Conservation (phyloP, 805 yeast genomes). For the Starmerella riodocensis region DNA sequence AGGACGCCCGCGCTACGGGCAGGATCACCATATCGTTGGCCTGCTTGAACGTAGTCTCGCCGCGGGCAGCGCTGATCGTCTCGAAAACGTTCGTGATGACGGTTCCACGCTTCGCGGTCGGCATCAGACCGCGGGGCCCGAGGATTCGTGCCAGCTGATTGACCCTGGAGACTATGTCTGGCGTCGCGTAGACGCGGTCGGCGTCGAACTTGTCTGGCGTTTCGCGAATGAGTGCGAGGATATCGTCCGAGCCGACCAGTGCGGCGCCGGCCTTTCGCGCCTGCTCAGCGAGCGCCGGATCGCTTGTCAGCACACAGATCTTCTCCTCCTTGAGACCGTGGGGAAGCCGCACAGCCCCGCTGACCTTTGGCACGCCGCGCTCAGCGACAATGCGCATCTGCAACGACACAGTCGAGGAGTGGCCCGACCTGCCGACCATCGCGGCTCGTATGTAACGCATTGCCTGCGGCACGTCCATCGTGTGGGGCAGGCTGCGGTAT, state of each 20-base stretch:
- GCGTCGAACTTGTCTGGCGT: constrained; percentile 37
- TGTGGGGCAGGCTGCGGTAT: constrained; percentile 43
- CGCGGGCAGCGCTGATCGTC: constrained; percentile 43
- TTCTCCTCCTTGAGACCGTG: constrained; percentile 53
- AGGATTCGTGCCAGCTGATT: constrained; percentile 59
- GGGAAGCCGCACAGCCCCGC: constrained; percentile 62
- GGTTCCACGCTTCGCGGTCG: constrained; percentile 73
- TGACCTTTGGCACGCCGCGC: constrained; percentile 61
- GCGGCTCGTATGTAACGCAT: constrained; percentile 71
- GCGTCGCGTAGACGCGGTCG: constrained; percentile 73
- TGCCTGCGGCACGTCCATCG: constrained; percentile 61
- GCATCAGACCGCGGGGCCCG: constrained; percentile 86
- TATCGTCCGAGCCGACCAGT: constrained; percentile 57
- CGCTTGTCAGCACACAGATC: constrained; percentile 55
- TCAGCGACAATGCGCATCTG: constrained; percentile 55
- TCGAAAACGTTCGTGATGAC: constrained; percentile 52
- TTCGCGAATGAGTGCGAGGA: constrained; percentile 43
- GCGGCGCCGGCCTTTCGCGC: constrained; percentile 50
- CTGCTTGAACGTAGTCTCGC: constrained; percentile 70
- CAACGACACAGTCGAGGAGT: constrained; percentile 57
- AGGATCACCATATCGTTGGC: constrained; percentile 45
- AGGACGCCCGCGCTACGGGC: constrained; percentile 64
- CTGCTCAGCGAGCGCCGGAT: constrained; percentile 38
- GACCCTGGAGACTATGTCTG: constrained; percentile 57
- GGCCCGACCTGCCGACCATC: constrained; percentile 71